These are phyloP conservation scores for Catharanthus roseus DNA, from an alignment of 257 asterid genomes.

Conservation along the genomic window DNA sequence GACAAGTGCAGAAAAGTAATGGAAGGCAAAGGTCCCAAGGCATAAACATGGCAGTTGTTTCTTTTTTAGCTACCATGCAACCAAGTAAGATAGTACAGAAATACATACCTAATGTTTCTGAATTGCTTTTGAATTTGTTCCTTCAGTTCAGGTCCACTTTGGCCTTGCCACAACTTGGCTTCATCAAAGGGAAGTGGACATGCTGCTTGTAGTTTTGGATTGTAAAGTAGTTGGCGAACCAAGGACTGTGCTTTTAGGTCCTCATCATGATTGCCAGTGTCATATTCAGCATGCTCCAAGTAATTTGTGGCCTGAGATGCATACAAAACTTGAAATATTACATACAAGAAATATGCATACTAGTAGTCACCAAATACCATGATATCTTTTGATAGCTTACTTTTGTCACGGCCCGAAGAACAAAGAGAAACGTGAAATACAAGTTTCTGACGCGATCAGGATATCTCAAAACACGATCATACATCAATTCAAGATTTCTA, in stretches of 20 bases:
- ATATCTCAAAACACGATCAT: constrained; percentile 79
- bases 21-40: neutral
- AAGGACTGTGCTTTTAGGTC: constrained; percentile 81
- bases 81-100: neutral
- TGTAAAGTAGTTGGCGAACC: constrained; percentile 68
- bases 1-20: neutral
- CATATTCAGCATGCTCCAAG: constrained; percentile 90
- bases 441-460: constrained; percentile 88
- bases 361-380: constrained; percentile 10
- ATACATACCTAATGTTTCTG: constrained; percentile 71
- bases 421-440: constrained; percentile 91
- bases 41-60: neutral
- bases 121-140: constrained; percentile 82
- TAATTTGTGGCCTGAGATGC: constrained; percentile 62
- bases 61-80: constrained; percentile 1
- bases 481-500: constrained; percentile 60
- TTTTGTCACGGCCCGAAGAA: constrained; percentile 90
- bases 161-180: constrained; percentile 97
- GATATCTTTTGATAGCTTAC: constrained; percentile 35
- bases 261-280: constrained; percentile 66
- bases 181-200: constrained; percentile 93
- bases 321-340: constrained; percentile 9
- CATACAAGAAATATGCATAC: constrained; percentile 6
- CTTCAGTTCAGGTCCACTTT: constrained; percentile 84
- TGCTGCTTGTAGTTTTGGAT: constrained; percentile 73